These are phyloP conservation scores for Penicillium dipodomyicola DNA, from an alignment of 495 filamentous ascomycete species.

Conservation along the genomic window DNA sequence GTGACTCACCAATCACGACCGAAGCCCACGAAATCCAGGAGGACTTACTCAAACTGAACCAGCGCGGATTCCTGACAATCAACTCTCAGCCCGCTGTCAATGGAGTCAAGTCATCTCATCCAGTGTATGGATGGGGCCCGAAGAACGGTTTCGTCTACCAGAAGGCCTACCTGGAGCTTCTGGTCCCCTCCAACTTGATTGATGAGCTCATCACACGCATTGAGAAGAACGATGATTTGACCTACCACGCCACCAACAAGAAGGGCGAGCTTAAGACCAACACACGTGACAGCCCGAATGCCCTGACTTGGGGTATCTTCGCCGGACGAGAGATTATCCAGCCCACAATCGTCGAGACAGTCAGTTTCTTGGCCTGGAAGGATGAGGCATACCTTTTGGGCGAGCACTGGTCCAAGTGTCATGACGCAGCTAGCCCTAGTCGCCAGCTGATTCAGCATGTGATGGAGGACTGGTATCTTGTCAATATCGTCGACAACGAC, in stretches of 20 bases:
- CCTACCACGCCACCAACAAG: constrained; percentile 89
- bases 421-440: constrained; percentile 73
- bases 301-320: constrained; percentile 98
- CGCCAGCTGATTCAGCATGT: constrained; percentile 76
- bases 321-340: constrained; percentile 98
- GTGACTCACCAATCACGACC: constrained; percentile 76
- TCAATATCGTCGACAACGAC: constrained; percentile 82
- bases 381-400: constrained; percentile 95
- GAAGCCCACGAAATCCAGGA: constrained; percentile 77
- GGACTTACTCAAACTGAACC: constrained; percentile 76
- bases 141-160: constrained; percentile 96
- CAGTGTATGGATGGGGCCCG: constrained; percentile 91
- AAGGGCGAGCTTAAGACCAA: constrained; percentile 82
- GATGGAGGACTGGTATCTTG: constrained; percentile 86
- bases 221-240: constrained; percentile 73
- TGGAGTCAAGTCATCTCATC: constrained; percentile 84
- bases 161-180: constrained; percentile 92
- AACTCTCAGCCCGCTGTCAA: constrained; percentile 97
- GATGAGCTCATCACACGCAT: constrained; percentile 77
- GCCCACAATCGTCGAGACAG: constrained; percentile 97
- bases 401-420: constrained; percentile 89
- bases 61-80: constrained; percentile 85
- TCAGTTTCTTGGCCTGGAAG: constrained; percentile 98
- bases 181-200: constrained; percentile 77
- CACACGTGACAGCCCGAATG: constrained; percentile 79